Evolutionary conservation across 331 rosid species (phyloP).

Genomic region (Rosa hybrid): DNA sequence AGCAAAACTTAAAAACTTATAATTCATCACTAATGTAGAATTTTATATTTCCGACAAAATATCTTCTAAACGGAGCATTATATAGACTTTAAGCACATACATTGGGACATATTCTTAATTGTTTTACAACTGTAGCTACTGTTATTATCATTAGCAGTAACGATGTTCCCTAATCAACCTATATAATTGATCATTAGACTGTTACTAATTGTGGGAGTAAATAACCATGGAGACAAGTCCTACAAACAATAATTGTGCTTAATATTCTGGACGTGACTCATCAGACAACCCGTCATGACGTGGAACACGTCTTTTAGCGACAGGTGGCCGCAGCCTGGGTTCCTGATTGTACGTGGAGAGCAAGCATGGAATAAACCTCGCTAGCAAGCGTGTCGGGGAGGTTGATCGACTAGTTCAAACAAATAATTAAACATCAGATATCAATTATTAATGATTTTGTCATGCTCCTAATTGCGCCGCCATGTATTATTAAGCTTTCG

Average conservation of each 20-base stretch:
- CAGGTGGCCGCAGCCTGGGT: constrained; percentile 15
- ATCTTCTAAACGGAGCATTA: neutral
- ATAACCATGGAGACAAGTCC: constrained; percentile 2
- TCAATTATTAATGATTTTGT: neutral
- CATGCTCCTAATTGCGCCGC: neutral
- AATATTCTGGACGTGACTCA: constrained; percentile 4
- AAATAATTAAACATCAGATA: constrained; percentile 2
- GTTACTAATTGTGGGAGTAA: neutral
- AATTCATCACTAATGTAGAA: too few species aligned
- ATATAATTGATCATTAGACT: neutral
- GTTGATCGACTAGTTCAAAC: neutral
- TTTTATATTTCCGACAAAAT: too few species aligned
- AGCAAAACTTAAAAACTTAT: too few species aligned
- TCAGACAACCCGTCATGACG: constrained; percentile 9
- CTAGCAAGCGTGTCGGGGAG: constrained; percentile 22
- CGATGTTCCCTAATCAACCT: neutral
- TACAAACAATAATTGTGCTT: constrained; percentile 17
- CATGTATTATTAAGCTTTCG: neutral
- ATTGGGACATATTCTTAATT: neutral
- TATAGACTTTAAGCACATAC: neutral
- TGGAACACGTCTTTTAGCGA: constrained; percentile 15
- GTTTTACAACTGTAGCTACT: neutral
- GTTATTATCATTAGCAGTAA: neutral
- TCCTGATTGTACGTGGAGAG: neutral
- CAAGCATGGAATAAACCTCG: neutral